Percentiles rank a stretch among this genome's conserved stretches.
Conservation (phyloP, 2,329 filamentous ascomycete species). For the Diaporthe vaccinii region DNA sequence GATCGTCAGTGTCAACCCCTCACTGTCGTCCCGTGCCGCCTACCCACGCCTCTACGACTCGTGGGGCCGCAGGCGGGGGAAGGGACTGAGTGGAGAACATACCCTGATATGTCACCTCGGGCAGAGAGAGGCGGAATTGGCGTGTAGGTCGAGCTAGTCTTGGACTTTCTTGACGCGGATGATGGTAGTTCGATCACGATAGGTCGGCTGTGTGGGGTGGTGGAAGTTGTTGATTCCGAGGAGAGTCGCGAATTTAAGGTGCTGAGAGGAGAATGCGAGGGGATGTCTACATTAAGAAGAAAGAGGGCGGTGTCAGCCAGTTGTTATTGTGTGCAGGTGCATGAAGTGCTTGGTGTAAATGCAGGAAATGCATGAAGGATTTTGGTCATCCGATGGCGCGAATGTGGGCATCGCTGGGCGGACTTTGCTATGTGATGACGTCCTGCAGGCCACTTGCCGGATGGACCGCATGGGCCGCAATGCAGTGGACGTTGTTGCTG, state of each 20-base stretch:
- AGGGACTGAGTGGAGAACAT: slow-evolving; percentile 49
- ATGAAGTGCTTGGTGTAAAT: background rate
- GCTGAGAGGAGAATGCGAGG: slow-evolving; percentile 8
- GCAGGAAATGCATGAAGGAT: slow-evolving; percentile 30
- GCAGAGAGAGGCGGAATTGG: slow-evolving; percentile 67
- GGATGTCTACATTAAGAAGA: slow-evolving; percentile 2
- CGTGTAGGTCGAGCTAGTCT: slow-evolving; percentile 56
- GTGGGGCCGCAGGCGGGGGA: slow-evolving; percentile 27
- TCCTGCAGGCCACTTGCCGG: slow-evolving; percentile 24
- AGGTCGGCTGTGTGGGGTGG: slow-evolving; percentile 55
- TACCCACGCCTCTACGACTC: slow-evolving; percentile 23
- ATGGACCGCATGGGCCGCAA: slow-evolving; percentile 23
- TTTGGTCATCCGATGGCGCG: slow-evolving; percentile 30
- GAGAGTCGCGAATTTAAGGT: slow-evolving; percentile 42
- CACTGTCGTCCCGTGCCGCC: slow-evolving; percentile 36
- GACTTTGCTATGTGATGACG: slow-evolving; percentile 28
- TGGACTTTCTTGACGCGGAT: slow-evolving; percentile 52
- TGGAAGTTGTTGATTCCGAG: slow-evolving; percentile 43
- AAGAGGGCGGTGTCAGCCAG: slow-evolving; percentile 30
- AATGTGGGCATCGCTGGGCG: slow-evolving; percentile 27
- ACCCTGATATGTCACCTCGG: slow-evolving; percentile 71
- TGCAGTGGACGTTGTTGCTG: slow-evolving; percentile 9
- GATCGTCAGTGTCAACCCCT: slow-evolving; percentile 38
- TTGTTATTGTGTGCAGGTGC: slow-evolving; percentile 11
- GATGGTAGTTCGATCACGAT: slow-evolving; percentile 67